phyloP scores from a whole-genome alignment of 257 asterid species.

The Thymus quinquecostatus region DNA sequence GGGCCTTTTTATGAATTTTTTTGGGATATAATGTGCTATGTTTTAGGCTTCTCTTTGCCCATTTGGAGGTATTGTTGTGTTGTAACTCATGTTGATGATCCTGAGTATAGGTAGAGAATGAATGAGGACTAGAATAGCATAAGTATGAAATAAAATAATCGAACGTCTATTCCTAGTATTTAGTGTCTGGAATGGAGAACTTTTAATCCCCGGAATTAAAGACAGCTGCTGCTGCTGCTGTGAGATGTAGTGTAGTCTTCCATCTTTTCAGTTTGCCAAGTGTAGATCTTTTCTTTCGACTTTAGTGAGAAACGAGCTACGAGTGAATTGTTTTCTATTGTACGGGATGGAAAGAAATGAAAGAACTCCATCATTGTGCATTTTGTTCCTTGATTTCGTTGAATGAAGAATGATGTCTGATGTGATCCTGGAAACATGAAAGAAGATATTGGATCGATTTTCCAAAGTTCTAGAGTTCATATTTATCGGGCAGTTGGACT shows the following conservation, averaged over 20 bases:
- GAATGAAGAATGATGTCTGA: not conserved
- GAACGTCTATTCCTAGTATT: not conserved
- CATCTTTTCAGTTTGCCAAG: not conserved
- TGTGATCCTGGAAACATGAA: not conserved
- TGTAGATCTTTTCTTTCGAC: not conserved
- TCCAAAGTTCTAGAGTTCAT: not conserved
- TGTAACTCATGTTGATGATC: not conserved
- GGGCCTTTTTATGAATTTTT: not conserved
- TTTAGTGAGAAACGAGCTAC: constrained; percentile 7
- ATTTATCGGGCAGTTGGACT: not conserved
- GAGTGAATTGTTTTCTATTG: constrained; percentile 8
- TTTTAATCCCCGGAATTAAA: constrained; percentile 13
- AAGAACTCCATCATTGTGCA: not conserved
- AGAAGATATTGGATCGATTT: constrained; percentile 1
- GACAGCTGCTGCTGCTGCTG: constrained; percentile 20
- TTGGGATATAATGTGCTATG: not conserved
- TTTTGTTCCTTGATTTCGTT: constrained; percentile 8
- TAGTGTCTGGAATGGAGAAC: not conserved
- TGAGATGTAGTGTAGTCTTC: not conserved
- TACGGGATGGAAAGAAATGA: constrained; percentile 8
- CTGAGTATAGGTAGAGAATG: not conserved
- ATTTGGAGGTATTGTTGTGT: not conserved
- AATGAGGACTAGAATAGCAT: constrained; percentile 1
- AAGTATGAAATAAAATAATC: not conserved
- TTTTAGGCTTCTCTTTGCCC: not conserved